These are phyloP conservation scores for Moesziomyces aphidis DNA, from an alignment of 1,284 basidiomycete species.

Conservation along the genomic window DNA sequence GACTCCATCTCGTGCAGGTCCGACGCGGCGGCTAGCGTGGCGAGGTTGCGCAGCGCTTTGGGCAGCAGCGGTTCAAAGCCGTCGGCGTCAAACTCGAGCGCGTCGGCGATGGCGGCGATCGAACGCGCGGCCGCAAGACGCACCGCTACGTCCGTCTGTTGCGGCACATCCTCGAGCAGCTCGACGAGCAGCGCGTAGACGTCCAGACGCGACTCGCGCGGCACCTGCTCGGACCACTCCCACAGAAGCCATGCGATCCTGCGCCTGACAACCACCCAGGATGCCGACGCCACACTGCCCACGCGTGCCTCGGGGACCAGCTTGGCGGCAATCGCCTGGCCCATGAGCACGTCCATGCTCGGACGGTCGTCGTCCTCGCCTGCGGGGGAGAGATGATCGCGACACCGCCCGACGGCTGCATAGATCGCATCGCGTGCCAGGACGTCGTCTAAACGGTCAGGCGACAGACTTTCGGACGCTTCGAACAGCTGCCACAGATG, in stretches of 20 bases:
- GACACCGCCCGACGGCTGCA: conserved; percentile 56
- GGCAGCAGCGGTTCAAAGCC: conserved; percentile 59
- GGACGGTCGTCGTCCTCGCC: conserved; percentile 46
- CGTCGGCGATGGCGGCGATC: conserved; percentile 59
- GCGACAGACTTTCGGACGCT: conserved; percentile 21
- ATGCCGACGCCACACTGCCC: conserved; percentile 21
- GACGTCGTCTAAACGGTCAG: conserved; percentile 44
- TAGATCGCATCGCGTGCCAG: conserved; percentile 64
- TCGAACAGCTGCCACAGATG: conserved; percentile 58
- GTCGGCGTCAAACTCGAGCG: conserved; percentile 63
- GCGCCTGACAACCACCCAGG: conserved; percentile 61
- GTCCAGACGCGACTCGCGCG: conserved; percentile 25
- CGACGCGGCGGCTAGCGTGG: conserved; percentile 48
- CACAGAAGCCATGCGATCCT: conserved; percentile 61
- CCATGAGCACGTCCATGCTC: conserved; percentile 39
- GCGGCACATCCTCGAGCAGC: conserved; percentile 46
- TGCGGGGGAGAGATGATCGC: conserved; percentile 47
- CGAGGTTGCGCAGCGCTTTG: conserved; percentile 53
- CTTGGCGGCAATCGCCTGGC: conserved; percentile 47
- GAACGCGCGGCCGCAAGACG: conserved; percentile 61
- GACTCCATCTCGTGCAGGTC: conserved; percentile 61
- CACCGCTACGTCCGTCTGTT: conserved; percentile 60
- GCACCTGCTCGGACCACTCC: conserved; percentile 64
- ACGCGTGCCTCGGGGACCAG: conserved; percentile 58
- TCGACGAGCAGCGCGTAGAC: conserved; percentile 60